Evolutionary conservation across 768 basidiomycete species (phyloP), one percentile per base, ranked within the genome.

Genomic region (Kwoniella sp.): DNA sequence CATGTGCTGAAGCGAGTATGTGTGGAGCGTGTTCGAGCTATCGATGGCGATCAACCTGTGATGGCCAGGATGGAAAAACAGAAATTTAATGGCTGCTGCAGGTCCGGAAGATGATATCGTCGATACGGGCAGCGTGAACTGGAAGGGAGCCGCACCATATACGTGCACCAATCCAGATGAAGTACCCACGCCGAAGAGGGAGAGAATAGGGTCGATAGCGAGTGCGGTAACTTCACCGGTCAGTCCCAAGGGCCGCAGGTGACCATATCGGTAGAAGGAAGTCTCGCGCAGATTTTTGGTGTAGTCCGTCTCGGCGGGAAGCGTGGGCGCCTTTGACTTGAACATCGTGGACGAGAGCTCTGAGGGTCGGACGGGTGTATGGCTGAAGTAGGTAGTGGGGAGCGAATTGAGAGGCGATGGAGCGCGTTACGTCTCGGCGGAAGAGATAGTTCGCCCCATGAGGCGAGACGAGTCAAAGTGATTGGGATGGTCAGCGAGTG

Each of bases 71-170:
- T 71, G 70, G 65, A 73, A 76, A 17, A 65, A 53, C 51, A 68
- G 53, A 58, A 72, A 69, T 31, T 68, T 70, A 52, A 73, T 63
- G 11, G 58, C 45, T 25, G 37, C 31, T 13, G 63, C 63, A 37
- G 69, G 51, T 28, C 47, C 47, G 20, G 60, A 57, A 2, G 64
- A 73, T 0, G 70, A 66, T 8, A 60, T 52, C 4, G 65, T 63
- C 1, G 70, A 70, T 20, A 81, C 66, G 0, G 73, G 73, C 2
- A 81, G 54, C 8, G 72, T 70, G 63, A 78, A 73, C 26, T 80
- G 74, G 13, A 92, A 89, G 2, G 88, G 86, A 2, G 88, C 85
- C 4, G 85, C 83, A 1, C 92, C 93, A 68, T 87, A 86, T 26
- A 93, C 69, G 61, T 87, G 83, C 34, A 93, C 84, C 0, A 76